phyloP scores from a whole-genome alignment of 1,284 basidiomycete species.

The Xanthoconium separans region DNA sequence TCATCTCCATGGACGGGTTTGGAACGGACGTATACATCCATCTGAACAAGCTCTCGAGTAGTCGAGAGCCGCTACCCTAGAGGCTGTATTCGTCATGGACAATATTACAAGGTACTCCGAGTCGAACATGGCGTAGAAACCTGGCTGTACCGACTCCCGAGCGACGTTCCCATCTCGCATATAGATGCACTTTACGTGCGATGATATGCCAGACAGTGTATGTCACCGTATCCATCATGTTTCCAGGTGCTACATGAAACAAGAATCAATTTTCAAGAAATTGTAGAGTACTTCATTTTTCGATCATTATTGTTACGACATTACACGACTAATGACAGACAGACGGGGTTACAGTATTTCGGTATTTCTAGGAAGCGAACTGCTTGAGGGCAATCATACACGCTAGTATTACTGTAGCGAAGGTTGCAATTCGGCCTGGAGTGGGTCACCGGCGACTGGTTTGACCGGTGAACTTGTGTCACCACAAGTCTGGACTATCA shows the following conservation, averaged over 20 bases:
- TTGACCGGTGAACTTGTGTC: neutral
- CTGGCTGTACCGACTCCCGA: neutral
- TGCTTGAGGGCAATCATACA: neutral
- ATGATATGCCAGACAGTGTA: neutral
- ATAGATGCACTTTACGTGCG: neutral
- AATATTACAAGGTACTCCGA: neutral
- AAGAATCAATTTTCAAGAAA: neutral
- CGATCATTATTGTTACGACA: conserved; percentile 4
- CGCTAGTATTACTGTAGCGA: too few species aligned
- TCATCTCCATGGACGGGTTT: conserved; percentile 98
- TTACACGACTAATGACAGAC: neutral
- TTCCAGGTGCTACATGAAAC: neutral
- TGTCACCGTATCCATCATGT: conserved; percentile 3
- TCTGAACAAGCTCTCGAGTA: conserved; percentile 83
- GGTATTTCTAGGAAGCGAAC: neutral
- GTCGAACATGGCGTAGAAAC: neutral
- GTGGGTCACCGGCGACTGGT: neutral
- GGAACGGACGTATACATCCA: conserved; percentile 93
- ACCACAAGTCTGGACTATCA: too few species aligned
- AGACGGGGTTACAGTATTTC: neutral
- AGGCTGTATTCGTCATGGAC: conserved; percentile 1
- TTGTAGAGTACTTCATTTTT: conserved; percentile 3
- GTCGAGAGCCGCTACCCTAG: conserved; percentile 70
- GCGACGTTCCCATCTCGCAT: neutral
- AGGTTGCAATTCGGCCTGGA: neutral